These are phyloP conservation scores for Puccinia triticina DNA, from an alignment of 1,284 basidiomycete genomes.

Conservation along the genomic window DNA sequence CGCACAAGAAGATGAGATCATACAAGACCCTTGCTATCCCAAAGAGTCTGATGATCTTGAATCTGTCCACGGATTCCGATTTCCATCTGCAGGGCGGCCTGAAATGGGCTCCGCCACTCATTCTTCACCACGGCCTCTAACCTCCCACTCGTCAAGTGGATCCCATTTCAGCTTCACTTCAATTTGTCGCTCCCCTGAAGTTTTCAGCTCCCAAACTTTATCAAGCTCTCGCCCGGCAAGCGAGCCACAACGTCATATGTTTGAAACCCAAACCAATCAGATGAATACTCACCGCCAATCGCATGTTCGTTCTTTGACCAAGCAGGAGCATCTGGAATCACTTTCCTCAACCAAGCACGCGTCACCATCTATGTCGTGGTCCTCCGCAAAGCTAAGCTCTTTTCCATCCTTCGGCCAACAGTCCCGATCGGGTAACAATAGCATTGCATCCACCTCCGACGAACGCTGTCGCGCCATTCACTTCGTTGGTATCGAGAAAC, in stretches of 20 bases:
- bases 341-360: not conserved
- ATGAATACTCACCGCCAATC: not conserved
- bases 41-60: not conserved
- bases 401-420: not conserved
- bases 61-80: not conserved
- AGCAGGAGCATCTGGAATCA: not conserved
- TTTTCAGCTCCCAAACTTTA: not conserved
- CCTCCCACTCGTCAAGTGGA: not conserved
- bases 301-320: not conserved
- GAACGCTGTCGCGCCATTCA: not conserved
- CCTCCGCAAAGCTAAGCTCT: not conserved
- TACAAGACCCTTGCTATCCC: constrained; percentile 1
- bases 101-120: not conserved
- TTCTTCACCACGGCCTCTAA: not conserved
- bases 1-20: not conserved
- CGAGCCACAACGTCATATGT: not conserved
- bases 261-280: not conserved
- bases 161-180: not conserved
- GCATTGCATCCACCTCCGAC: not conserved
- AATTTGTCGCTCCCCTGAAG: not conserved
- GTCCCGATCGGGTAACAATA: not conserved
- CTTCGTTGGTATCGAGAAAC: too few relatives aligned
- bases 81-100: not conserved
- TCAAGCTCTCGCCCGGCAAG: not conserved
- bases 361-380: not conserved